Evolutionary conservation across 768 basidiomycete genomes (phyloP).

Genomic region (Dioszegia crocea): DNA sequence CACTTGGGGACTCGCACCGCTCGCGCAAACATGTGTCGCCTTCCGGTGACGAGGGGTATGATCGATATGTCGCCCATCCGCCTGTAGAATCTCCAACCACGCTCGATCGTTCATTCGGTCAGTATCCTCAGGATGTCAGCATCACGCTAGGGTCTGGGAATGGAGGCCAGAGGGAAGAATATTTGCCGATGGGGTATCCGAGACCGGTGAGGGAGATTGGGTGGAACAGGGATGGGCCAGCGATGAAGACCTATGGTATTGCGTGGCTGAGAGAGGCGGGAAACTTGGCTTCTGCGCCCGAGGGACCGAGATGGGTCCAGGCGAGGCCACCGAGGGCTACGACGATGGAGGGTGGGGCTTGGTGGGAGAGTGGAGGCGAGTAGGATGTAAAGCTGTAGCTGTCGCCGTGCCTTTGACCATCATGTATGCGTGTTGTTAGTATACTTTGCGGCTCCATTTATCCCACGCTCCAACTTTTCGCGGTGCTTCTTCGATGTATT

Average conservation of each 20-base stretch:
- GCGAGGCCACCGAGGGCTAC: conserved; percentile 33
- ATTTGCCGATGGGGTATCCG: conserved; percentile 33
- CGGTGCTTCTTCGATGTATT: too few species aligned
- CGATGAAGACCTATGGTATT: conserved; percentile 40
- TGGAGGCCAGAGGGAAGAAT: conserved; percentile 3
- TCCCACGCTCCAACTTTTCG: too few species aligned
- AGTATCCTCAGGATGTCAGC: neutral
- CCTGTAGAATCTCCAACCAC: conserved; percentile 13
- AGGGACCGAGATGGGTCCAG: conserved; percentile 32
- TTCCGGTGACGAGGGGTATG: conserved; percentile 18
- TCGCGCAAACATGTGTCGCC: conserved; percentile 21
- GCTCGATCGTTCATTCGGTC: neutral
- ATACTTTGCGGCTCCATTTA: too few species aligned
- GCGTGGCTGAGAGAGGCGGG: conserved; percentile 29
- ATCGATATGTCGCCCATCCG: conserved; percentile 33
- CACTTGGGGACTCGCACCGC: neutral
- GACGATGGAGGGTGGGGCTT: conserved; percentile 16
- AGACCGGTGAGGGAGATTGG: conserved; percentile 17
- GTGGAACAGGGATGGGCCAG: conserved; percentile 38
- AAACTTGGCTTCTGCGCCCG: conserved; percentile 14
- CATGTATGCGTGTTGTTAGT: too few species aligned
- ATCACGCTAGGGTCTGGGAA: neutral
- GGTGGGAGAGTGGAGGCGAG: conserved; percentile 24
- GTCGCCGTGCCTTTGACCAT: too few species aligned
- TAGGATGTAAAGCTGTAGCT: neutral